Base-by-base conservation (phyloP, 306 rosid genomes). In the Inga leiocalycina region DNA sequence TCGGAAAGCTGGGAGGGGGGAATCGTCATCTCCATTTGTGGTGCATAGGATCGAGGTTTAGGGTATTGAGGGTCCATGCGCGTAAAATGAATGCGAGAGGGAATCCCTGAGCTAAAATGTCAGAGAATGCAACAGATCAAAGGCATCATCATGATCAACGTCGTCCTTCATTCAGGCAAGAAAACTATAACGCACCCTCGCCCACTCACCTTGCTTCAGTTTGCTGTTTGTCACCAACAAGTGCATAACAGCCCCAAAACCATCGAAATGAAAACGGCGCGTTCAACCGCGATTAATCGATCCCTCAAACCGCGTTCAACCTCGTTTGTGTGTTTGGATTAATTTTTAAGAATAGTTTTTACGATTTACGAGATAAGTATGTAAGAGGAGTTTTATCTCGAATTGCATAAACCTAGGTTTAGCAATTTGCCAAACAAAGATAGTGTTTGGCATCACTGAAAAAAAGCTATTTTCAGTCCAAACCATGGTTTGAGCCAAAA, bases 1-100 rank as follows among this genome's bases (percentile, higher is more conserved):
- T 92, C 97, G 78, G 92, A 88, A 86, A 85, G 94, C 72, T 88
- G 97, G 30, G 97, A 82, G 59, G 92, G 87, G 41, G 84, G 92
- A 65, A 87, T 80, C 70, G 91, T 64, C 91, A 89, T 94, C 83
- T 94, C 92, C 83, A 86, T 57, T 74, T 80, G 88, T 35, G 91
- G 91, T n/a, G 87, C 85, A 79, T 88, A 90, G 0, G 93, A 81
- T 54, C 87, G 85, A 43, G 85, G 69, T 17, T 83, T 79, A 52
- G 88, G 46, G 75, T 80, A 88, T n/a, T 80, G 90, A 10, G 77
- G 76, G 45, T 89, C 90, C 95, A 88, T 85, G 44, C 14, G 3
- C 64, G 24, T 75, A 59, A 44, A 71, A 62, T 27, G 19, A 62
- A 71, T 22, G 20, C 10, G 16, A 16, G 39, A 51, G 32, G 37